A percentile compares a stretch with the other conserved stretches of the same genome.
Evolutionary conservation across 257 asterid species (phyloP).

Genomic region (Nicotiana paniculata): DNA sequence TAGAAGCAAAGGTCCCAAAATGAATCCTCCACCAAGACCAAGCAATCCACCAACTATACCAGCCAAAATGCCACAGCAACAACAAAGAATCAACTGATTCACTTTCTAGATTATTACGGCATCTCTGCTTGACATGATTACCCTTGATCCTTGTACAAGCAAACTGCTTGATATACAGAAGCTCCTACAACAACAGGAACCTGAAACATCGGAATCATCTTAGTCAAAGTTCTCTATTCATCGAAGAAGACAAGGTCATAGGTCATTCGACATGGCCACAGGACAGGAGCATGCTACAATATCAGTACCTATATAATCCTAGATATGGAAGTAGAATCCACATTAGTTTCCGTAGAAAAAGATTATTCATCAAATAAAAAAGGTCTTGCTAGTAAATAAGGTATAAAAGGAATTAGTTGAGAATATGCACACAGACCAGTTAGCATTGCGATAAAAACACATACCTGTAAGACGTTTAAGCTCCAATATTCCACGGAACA

Average conservation of each 20-base stretch:
- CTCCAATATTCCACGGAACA: slow-evolving; percentile 43
- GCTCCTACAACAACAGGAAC: slow-evolving; percentile 47
- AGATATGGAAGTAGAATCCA: no score
- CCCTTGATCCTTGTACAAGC: slow-evolving; percentile 43
- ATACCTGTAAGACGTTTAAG: slow-evolving; percentile 43
- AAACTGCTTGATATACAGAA: slow-evolving; percentile 39
- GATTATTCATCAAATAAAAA: no score
- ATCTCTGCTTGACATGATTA: slow-evolving; percentile 35
- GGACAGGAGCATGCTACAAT: not conserved
- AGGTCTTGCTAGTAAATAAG: not conserved
- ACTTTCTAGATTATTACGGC: slow-evolving; percentile 31
- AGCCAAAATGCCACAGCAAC: slow-evolving; percentile 44
- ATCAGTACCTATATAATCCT: not conserved
- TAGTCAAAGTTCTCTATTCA: not conserved
- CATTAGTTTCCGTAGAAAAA: not conserved
- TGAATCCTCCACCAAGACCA: slow-evolving; percentile 66
- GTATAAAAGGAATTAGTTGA: no score
- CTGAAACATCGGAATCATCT: slow-evolving; percentile 13
- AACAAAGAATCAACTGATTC: slow-evolving; percentile 33
- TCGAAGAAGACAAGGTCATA: not conserved
- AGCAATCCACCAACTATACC: slow-evolving; percentile 56
- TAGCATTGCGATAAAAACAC: not conserved
- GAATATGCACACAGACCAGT: not conserved
- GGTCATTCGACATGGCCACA: not conserved
- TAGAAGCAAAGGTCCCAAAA: slow-evolving; percentile 43